Evolutionary conservation across 768 basidiomycete species (phyloP).

Genomic region (Suillus americanus): DNA sequence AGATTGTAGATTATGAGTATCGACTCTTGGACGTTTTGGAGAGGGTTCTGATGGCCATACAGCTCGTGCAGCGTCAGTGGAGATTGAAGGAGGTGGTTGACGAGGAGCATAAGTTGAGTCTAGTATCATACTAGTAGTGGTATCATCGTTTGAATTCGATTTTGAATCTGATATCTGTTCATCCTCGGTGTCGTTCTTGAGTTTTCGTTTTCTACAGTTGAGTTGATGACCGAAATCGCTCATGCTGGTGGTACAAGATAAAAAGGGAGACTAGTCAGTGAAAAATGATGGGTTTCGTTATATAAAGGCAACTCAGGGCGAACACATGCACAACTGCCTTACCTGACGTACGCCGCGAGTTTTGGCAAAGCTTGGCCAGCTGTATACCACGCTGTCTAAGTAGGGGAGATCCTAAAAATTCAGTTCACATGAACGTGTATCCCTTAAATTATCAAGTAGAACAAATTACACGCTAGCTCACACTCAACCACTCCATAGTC

Average conservation of each 20-base stretch:
- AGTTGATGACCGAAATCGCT: slow-evolving; percentile 61
- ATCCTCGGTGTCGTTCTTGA: slow-evolving; percentile 61
- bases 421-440: neutral
- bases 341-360: slow-evolving; percentile 16
- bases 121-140: slow-evolving; percentile 27
- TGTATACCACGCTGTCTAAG: slow-evolving; percentile 1
- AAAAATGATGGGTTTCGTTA: slow-evolving; percentile 24
- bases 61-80: slow-evolving; percentile 27
- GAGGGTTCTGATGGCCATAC: slow-evolving; percentile 41
- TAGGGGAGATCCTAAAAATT: neutral
- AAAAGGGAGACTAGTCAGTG: slow-evolving; percentile 9
- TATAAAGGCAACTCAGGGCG: slow-evolving; percentile 35
- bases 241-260: slow-evolving; percentile 35
- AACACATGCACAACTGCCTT: slow-evolving; percentile 24
- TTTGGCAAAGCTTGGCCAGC: neutral
- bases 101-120: slow-evolving; percentile 32
- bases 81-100: slow-evolving; percentile 38
- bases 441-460: neutral
- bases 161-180: slow-evolving; percentile 27
- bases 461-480: neutral
- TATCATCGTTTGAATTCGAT: slow-evolving; percentile 26
- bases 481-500: neutral
- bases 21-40: slow-evolving; percentile 31
- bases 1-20: slow-evolving; percentile 18
- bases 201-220: slow-evolving; percentile 70